These are phyloP conservation scores for Lumnitzera racemosa DNA, from an alignment of 345 rosid species.

Conservation along the genomic window DNA sequence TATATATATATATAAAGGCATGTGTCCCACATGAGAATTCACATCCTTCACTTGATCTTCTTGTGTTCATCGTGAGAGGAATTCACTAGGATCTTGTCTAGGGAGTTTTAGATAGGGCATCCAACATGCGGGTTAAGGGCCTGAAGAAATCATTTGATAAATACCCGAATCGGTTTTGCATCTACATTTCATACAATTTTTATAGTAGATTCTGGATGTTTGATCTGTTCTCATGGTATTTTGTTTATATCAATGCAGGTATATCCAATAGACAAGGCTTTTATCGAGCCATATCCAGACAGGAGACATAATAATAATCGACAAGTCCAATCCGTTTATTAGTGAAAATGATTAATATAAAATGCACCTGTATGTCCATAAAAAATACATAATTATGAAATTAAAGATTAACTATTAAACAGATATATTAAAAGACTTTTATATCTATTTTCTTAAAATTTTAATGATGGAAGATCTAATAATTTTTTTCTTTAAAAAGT, in stretches of 20 bases:
- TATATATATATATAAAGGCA: constrained; percentile 36
- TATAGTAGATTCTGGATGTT: neutral
- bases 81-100: constrained; percentile 96
- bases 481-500: no score
- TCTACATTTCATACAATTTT: constrained; percentile 13
- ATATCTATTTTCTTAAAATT: no score
- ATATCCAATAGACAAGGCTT: constrained; percentile 99
- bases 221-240: constrained; percentile 7
- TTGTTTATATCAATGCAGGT: constrained; percentile 36
- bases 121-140: constrained; percentile 96
- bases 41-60: constrained; percentile 84
- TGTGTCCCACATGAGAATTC: constrained; percentile 66
- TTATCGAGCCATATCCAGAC: constrained; percentile 96
- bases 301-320: constrained; percentile 85
- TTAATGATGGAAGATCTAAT: no score
- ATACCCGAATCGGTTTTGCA: constrained; percentile 83
- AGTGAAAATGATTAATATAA: no score
- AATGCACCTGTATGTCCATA: no score
- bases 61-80: constrained; percentile 95
- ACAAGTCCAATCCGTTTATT: constrained; percentile 89
- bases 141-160: constrained; percentile 97
- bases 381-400: no score
- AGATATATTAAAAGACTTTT: no score
- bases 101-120: constrained; percentile 81
- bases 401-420: no score